Evolutionary conservation across 768 basidiomycete species (phyloP).

Genomic region (Fistulinella prunicolor): DNA sequence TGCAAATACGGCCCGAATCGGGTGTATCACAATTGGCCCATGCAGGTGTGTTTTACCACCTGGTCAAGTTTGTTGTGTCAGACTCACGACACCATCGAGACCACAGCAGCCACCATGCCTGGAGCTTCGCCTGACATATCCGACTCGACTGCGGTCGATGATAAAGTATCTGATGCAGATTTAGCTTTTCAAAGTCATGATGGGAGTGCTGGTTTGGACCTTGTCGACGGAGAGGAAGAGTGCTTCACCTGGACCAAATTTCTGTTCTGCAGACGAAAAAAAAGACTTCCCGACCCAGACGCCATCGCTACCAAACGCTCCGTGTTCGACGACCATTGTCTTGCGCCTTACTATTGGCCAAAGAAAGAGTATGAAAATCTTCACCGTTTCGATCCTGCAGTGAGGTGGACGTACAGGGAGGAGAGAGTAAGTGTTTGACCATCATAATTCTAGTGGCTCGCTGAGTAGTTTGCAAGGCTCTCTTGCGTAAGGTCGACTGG

Average conservation of each 20-base stretch:
- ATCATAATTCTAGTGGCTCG: not conserved
- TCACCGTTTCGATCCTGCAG: constrained; percentile 53
- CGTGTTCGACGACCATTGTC: constrained; percentile 48
- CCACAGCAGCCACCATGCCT: not conserved
- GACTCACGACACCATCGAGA: not conserved
- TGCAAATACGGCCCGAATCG: no score
- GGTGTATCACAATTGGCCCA: no score
- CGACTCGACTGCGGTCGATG: not conserved
- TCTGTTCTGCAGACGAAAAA: constrained; percentile 6
- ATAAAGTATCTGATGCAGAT: not conserved
- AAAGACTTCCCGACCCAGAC: constrained; percentile 26
- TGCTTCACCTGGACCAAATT: not conserved
- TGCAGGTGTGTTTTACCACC: no score
- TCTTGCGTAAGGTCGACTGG: constrained; percentile 58
- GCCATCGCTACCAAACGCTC: constrained; percentile 47
- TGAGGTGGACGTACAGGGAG: constrained; percentile 59
- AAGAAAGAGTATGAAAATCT: constrained; percentile 52
- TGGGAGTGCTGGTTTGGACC: not conserved
- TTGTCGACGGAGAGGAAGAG: constrained; percentile 10
- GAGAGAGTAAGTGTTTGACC: constrained; percentile 37
- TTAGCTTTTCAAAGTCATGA: not conserved
- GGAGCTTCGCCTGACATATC: not conserved
- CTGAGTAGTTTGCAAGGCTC: constrained; percentile 29
- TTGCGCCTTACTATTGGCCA: constrained; percentile 38
- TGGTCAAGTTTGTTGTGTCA: no score